These are phyloP conservation scores for Glycine latifolia DNA, from an alignment of 306 rosid species.

Conservation along the genomic window DNA sequence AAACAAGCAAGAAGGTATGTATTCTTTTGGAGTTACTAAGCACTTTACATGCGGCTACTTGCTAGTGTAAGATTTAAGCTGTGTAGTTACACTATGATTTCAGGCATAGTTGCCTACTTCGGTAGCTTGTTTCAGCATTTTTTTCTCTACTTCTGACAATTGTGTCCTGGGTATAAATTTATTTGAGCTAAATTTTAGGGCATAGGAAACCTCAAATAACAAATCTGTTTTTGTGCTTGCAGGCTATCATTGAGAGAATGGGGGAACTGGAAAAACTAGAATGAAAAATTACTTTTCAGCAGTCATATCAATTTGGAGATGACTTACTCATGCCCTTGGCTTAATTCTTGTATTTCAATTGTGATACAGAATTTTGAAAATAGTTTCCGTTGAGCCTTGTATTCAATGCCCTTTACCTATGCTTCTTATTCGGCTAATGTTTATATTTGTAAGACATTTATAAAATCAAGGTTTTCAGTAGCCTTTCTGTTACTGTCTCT, in stretches of 20 bases:
- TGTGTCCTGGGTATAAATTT: conserved; percentile 12
- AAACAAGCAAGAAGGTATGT: conserved; percentile 65
- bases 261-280: conserved; percentile 66
- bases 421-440: conserved; percentile 37
- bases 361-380: conserved; percentile 47
- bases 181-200: background rate
- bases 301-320: conserved; percentile 39
- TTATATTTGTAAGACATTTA: conserved; percentile 46
- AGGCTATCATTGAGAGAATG: conserved; percentile 68
- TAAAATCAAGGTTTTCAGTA: conserved; percentile 13
- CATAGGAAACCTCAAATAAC: conserved; percentile 16
- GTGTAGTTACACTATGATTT: conserved; percentile 1
- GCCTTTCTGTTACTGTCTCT: background rate
- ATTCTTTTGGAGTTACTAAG: conserved; percentile 28
- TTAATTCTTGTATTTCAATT: conserved; percentile 44
- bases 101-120: conserved; percentile 8
- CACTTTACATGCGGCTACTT: background rate
- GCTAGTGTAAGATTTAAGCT: conserved; percentile 5
- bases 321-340: conserved; percentile 34
- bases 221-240: conserved; percentile 33
- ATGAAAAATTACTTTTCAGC: conserved; percentile 27
- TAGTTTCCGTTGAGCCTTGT: conserved; percentile 41
- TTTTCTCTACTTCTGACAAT: conserved; percentile 25
- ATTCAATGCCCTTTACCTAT: conserved; percentile 36
- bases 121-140: background rate